These are phyloP conservation scores for Mercurialis annua DNA, from an alignment of 345 rosid genomes.

Conservation along the genomic window DNA sequence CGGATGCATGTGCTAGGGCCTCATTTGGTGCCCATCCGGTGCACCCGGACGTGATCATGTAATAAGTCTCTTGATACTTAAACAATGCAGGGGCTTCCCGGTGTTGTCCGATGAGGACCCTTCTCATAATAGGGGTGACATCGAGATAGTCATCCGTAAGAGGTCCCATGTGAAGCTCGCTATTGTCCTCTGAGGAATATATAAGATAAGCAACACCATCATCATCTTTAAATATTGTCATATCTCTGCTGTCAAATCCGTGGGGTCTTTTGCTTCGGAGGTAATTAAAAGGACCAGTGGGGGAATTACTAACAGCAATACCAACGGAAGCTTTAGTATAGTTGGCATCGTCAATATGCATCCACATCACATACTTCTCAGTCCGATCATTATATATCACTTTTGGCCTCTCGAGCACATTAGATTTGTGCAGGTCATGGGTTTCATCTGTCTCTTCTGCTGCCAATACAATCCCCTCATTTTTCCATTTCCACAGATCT, in stretches of 20 bases:
- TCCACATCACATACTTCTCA: constrained; percentile 89
- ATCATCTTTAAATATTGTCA: constrained; percentile 90
- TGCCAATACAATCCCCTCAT: constrained; percentile 77
- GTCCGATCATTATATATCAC: constrained; percentile 74
- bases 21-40: constrained; percentile 98
- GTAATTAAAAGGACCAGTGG: constrained; percentile 80
- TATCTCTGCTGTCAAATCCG: constrained; percentile 84
- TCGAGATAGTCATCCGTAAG: constrained; percentile 71
- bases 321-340: constrained; percentile 95
- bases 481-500: constrained; percentile 90
- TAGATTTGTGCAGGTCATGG: constrained; percentile 75
- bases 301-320: constrained; percentile 62
- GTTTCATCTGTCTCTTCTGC: constrained; percentile 69
- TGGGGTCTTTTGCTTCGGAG: constrained; percentile 76
- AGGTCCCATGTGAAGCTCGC: constrained; percentile 86
- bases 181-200: constrained; percentile 83
- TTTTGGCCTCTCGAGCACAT: constrained; percentile 93
- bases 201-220: constrained; percentile 70
- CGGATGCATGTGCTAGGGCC: constrained; percentile 81
- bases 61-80: constrained; percentile 69
- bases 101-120: constrained; percentile 64
- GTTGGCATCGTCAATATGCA: constrained; percentile 89
- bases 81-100: constrained; percentile 93
- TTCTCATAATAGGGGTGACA: constrained; percentile 45
- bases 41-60: constrained; percentile 93